Percentiles rank a stretch among this genome's conserved stretches.
These are phyloP conservation scores for Onygena corvina DNA, from an alignment of 2,329 filamentous ascomycete genomes.

Conservation along the genomic window DNA sequence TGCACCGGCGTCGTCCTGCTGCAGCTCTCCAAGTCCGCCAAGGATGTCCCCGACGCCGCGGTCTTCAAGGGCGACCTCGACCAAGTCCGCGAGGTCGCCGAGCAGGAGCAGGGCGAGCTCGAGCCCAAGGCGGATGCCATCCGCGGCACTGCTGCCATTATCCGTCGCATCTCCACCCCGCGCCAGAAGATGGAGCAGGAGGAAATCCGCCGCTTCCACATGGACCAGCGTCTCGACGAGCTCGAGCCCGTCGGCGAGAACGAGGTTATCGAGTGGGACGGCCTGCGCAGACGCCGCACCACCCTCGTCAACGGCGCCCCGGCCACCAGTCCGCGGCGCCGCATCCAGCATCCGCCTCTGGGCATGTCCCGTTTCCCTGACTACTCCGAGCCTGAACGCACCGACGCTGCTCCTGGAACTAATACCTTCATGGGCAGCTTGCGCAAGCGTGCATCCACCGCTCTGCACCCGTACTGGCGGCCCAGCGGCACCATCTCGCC, in stretches of 20 bases:
- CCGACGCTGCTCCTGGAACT: slow-evolving; percentile 23
- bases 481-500: neutral
- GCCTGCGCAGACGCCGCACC: slow-evolving; percentile 61
- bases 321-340: slow-evolving; percentile 29
- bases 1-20: slow-evolving; percentile 84
- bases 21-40: slow-evolving; percentile 95
- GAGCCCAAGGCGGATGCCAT: slow-evolving; percentile 96
- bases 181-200: slow-evolving; percentile 67
- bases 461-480: slow-evolving; percentile 27
- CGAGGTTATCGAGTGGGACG: slow-evolving; percentile 82
- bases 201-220: slow-evolving; percentile 64
- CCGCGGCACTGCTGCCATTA: slow-evolving; percentile 75
- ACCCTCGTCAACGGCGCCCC: slow-evolving; percentile 38
- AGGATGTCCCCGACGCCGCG: slow-evolving; percentile 87
- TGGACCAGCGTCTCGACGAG: slow-evolving; percentile 59
- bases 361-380: slow-evolving; percentile 78
- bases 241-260: slow-evolving; percentile 68
- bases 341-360: slow-evolving; percentile 58
- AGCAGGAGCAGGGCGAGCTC: slow-evolving; percentile 89
- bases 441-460: slow-evolving; percentile 29
- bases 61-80: slow-evolving; percentile 88
- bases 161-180: slow-evolving; percentile 65
- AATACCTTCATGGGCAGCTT: slow-evolving; percentile 30
- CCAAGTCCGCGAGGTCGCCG: slow-evolving; percentile 87
- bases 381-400: slow-evolving; percentile 49